Evolutionary conservation across 1,139 yeast species (phyloP), one percentile per base, ranked within the genome.

Genomic region (Lodderomyces parapsilosis): DNA sequence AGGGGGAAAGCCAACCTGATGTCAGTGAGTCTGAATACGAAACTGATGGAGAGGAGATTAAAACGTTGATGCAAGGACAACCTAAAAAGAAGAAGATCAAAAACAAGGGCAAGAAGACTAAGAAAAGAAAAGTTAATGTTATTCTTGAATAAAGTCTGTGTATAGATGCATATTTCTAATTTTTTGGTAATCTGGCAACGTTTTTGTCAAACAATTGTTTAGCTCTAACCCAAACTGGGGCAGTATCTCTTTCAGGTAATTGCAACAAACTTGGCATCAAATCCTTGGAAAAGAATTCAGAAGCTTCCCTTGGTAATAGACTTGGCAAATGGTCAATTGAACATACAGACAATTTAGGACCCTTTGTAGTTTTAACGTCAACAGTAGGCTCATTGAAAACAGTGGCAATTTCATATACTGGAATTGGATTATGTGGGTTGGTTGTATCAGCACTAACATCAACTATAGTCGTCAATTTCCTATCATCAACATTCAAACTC

Each of bases 381-480:
- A 88, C 97, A 7, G 96, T 90, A 54, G 99, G 99, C 55, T 87
- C 81, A 53, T 81, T 79, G 71, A 93, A 93, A 11, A 86, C 91
- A 25, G 99, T 93, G 45, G 96, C 95, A 53, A 88, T 75, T 27
- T 80, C 74, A 67, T 93, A 94, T 45, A 93, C 93, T 51, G 99
- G 99, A 50, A 93, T 80, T 48, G 99, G 99, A 71, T 93, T 93
- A 74, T 90, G 94, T 48, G 98, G 98, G 66, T 93, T 94, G 44
- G 99, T 93, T 41, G 98, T 93, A 68, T 94, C 99, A 46, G 99
- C 99, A 45, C 96, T 88, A 45, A 93, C 99, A 65, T 93, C 99
- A 42, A 93, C 97, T 51, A 94, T 89, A 17, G 94, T 88, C 64
- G 93, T 83, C 61, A 93, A 79, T 54, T 78, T 83, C 80, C 99